Evolutionary conservation across 805 yeast species (phyloP).

Genomic region (Komagataella populi): DNA sequence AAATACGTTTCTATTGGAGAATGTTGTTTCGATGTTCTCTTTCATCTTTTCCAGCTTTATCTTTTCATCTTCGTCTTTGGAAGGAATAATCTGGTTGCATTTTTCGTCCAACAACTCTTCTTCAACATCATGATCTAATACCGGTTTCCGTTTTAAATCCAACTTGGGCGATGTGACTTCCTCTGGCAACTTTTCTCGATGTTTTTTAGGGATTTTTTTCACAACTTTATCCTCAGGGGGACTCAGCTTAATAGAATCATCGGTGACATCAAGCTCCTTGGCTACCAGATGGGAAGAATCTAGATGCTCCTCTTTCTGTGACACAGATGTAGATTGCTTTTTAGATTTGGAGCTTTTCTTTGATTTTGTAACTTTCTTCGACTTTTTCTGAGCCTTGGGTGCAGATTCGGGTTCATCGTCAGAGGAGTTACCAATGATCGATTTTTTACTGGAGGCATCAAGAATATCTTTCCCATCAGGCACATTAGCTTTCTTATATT

Average conservation of each 20-base stretch:
- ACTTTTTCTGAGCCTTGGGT: background rate
- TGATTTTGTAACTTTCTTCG: background rate
- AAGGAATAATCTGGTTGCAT: background rate
- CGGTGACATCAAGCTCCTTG: background rate
- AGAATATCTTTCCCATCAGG: conserved; percentile 13
- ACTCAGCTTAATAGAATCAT: background rate
- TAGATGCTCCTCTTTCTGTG: background rate
- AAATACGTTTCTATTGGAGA: background rate
- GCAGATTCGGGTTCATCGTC: background rate
- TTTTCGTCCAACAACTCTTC: background rate
- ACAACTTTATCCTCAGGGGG: background rate
- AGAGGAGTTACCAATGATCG: background rate
- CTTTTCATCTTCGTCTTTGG: background rate
- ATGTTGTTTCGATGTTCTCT: background rate
- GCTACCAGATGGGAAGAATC: background rate
- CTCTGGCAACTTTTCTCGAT: background rate
- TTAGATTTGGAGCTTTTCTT: background rate
- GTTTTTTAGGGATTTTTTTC: background rate
- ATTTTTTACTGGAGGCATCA: conserved; percentile 2
- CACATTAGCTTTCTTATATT: conserved; percentile 10
- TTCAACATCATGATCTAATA: background rate
- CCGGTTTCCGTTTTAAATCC: background rate
- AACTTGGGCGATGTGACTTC: background rate
- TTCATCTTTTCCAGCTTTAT: background rate
- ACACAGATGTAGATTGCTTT: background rate